Conservation (phyloP, 2,329 filamentous ascomycete species). For the Trichoderma oligosporum region DNA sequence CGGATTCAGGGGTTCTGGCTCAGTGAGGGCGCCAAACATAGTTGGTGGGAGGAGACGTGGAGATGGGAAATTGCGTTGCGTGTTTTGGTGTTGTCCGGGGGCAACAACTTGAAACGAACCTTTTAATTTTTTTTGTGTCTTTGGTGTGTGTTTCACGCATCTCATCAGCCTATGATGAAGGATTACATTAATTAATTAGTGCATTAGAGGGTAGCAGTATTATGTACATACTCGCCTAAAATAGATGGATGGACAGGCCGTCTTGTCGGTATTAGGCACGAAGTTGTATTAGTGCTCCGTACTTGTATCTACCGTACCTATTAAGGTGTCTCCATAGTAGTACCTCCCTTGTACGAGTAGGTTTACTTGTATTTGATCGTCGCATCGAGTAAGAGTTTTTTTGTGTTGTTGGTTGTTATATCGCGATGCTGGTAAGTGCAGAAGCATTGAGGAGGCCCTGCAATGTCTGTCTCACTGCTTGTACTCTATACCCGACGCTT, state of each 20-base stretch:
- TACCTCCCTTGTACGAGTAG: too few species aligned
- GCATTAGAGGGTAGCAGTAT: slow-evolving; percentile 2
- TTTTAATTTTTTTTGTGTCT: slow-evolving; percentile 7
- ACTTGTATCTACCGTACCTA: too few species aligned
- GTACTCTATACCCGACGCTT: too few species aligned
- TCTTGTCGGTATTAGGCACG: neutral
- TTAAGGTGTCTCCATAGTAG: too few species aligned
- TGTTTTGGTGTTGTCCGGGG: slow-evolving; percentile 19
- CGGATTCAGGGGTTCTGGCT: slow-evolving; percentile 17
- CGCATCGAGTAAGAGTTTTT: too few species aligned
- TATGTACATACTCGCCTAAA: slow-evolving; percentile 6
- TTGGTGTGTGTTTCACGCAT: slow-evolving; percentile 15
- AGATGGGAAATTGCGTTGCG: slow-evolving; percentile 30
- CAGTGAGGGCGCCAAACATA: slow-evolving; percentile 12
- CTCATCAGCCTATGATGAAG: neutral
- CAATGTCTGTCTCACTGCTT: too few species aligned
- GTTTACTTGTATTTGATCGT: too few species aligned
- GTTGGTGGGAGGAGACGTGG: slow-evolving; percentile 20
- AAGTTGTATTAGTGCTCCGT: too few species aligned
- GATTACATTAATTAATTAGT: slow-evolving; percentile 2
- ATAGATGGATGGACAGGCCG: neutral
- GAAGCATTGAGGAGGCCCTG: too few species aligned
- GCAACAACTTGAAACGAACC: slow-evolving; percentile 17
- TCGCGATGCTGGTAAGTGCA: too few species aligned
- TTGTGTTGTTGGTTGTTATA: too few species aligned